These are phyloP conservation scores for Protea cynaroides DNA, from an alignment of 164 flowering plant genomes.

Conservation along the genomic window DNA sequence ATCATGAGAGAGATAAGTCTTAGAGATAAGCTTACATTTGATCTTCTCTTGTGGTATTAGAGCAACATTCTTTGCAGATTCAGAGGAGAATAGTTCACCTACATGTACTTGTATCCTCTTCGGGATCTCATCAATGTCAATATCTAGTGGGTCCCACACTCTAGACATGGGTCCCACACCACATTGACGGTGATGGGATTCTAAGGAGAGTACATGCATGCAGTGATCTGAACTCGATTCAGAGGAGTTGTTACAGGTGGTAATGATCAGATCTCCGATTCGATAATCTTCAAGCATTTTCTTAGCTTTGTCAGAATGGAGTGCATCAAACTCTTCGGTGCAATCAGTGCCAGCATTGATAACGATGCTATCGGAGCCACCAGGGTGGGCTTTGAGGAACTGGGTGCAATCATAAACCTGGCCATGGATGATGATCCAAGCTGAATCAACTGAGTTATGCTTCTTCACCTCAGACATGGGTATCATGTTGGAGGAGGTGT, in stretches of 20 bases:
- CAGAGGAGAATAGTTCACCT: too few species aligned
- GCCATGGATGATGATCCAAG: constrained; percentile 93
- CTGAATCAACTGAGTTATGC: constrained; percentile 69
- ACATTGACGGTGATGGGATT: too few species aligned
- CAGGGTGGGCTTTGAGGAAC: constrained; percentile 90
- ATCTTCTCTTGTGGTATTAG: constrained; percentile 59
- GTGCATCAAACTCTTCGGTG: constrained; percentile 95
- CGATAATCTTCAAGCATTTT: constrained; percentile 65
- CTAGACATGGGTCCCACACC: too few species aligned
- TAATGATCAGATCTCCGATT: constrained; percentile 66
- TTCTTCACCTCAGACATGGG: constrained; percentile 68
- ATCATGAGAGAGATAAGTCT: constrained; percentile 60
- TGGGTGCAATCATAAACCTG: constrained; percentile 87
- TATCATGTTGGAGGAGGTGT: constrained; percentile 50
- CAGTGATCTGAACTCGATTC: constrained; percentile 48
- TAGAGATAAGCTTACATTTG: constrained; percentile 59
- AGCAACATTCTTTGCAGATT: constrained; percentile 34
- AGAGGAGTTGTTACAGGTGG: constrained; percentile 39
- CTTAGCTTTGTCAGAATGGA: constrained; percentile 92
- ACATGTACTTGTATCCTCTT: too few species aligned
- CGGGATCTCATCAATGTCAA: too few species aligned
- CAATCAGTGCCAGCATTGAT: constrained; percentile 97
- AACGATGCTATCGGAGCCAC: constrained; percentile 88
- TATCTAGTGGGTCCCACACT: too few species aligned
- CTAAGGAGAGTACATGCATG: too few species aligned